Evolutionary conservation across 1,284 basidiomycete species (phyloP).

Genomic region (Rhodotorula glutinis): DNA sequence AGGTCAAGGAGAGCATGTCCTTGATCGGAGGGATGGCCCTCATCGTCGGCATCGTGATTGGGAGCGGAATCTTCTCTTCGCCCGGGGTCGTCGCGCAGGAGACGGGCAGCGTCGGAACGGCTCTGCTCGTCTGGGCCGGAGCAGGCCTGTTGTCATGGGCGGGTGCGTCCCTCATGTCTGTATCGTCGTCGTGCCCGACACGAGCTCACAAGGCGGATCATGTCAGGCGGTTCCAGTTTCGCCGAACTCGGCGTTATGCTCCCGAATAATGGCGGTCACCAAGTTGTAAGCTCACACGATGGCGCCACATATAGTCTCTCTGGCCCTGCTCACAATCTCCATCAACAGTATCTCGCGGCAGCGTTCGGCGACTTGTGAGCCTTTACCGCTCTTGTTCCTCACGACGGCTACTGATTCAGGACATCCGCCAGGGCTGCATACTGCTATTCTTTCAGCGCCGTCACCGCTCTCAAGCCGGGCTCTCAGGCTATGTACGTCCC

Average conservation of each 20-base stretch:
- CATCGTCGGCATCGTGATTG: conserved; percentile 34
- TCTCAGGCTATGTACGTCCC: conserved; percentile 53
- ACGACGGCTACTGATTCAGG: neutral
- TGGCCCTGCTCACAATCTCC: neutral
- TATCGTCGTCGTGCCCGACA: conserved; percentile 58
- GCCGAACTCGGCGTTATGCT: conserved; percentile 71
- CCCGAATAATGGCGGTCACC: conserved; percentile 69
- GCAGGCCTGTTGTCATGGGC: conserved; percentile 77
- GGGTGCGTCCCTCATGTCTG: conserved; percentile 50
- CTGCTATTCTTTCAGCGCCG: conserved; percentile 51
- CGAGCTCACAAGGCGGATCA: conserved; percentile 59
- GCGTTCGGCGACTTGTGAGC: conserved; percentile 50
- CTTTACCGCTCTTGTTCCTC: neutral
- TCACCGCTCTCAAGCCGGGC: conserved; percentile 55
- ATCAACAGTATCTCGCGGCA: conserved; percentile 72
- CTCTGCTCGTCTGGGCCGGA: conserved; percentile 42
- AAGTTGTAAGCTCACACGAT: conserved; percentile 49
- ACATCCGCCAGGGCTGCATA: conserved; percentile 49
- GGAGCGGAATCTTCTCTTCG: conserved; percentile 85
- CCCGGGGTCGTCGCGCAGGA: conserved; percentile 73
- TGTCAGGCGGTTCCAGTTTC: conserved; percentile 63
- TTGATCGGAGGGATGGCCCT: conserved; percentile 23
- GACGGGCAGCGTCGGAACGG: conserved; percentile 57
- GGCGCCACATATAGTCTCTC: conserved; percentile 56
- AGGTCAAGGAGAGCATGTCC: conserved; percentile 20